Conservation (phyloP, 257 asterid species). For the Asclepias syriaca region DNA sequence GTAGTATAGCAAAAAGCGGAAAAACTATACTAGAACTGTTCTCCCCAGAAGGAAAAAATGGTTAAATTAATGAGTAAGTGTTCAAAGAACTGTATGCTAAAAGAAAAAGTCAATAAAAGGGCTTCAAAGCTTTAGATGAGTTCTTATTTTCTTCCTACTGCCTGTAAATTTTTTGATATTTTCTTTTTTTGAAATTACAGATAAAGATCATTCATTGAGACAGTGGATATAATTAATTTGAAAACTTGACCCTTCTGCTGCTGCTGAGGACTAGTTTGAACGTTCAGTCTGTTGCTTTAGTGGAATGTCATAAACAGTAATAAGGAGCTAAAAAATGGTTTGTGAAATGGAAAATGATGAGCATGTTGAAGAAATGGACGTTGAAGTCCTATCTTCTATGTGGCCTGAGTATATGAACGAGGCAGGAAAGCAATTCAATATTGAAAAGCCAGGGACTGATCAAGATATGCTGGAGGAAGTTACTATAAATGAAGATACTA, state of each 20-base stretch:
- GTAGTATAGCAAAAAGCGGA: not conserved
- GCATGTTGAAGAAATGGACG: constrained; percentile 64
- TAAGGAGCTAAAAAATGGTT: constrained; percentile 23
- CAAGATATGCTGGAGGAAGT: constrained; percentile 85
- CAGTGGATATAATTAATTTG: not conserved
- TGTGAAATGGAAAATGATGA: constrained; percentile 66
- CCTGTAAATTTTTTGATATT: not conserved
- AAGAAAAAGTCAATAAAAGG: not conserved
- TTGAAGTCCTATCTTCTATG: constrained; percentile 78
- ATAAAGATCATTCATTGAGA: too few species aligned
- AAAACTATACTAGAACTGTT: not conserved
- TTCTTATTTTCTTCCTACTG: not conserved
- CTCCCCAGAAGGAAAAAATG: not conserved
- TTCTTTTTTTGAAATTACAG: not conserved
- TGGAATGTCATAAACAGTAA: constrained; percentile 13
- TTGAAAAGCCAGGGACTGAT: constrained; percentile 68
- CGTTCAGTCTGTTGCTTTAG: not conserved
- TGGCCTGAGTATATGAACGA: constrained; percentile 94
- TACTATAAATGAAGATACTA: constrained; percentile 55
- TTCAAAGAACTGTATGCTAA: not conserved
- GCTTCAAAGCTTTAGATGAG: not conserved
- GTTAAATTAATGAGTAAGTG: not conserved
- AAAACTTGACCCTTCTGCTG: not conserved
- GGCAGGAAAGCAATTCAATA: constrained; percentile 73
- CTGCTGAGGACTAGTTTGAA: not conserved